phyloP scores from a whole-genome alignment of 345 rosid species.

The Combretum micranthum region DNA sequence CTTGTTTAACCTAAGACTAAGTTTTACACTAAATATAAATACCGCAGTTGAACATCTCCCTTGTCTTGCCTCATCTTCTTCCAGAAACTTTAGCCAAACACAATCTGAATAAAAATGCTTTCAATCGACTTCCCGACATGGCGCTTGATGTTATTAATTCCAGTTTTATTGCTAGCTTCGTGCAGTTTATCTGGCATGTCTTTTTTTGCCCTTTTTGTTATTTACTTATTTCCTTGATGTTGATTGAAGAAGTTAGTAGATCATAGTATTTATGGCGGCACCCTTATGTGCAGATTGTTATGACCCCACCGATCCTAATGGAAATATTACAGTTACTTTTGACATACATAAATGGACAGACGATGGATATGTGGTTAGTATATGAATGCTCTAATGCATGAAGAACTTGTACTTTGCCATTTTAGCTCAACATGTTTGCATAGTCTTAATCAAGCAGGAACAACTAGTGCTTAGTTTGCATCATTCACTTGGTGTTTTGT shows the following conservation, averaged over 20 bases:
- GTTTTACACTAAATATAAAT: no score
- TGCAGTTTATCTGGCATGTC: slow-evolving; percentile 33
- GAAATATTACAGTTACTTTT: slow-evolving; percentile 43
- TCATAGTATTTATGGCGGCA: slow-evolving; percentile 1
- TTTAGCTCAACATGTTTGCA: background rate
- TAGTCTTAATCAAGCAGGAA: no score
- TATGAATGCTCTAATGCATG: no score
- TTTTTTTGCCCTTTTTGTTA: slow-evolving; percentile 3
- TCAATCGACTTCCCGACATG: slow-evolving; percentile 2
- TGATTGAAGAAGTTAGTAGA: background rate
- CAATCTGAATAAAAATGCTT: background rate
- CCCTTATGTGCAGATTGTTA: slow-evolving; percentile 39
- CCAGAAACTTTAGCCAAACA: background rate
- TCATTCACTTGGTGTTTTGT: no score
- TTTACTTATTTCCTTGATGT: background rate
- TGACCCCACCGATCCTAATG: slow-evolving; percentile 59
- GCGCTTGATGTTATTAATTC: background rate
- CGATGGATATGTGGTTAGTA: slow-evolving; percentile 51
- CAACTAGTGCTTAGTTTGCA: no score
- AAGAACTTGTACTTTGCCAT: background rate
- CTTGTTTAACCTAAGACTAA: no score
- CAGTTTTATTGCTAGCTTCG: slow-evolving; percentile 10
- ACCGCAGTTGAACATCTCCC: no score
- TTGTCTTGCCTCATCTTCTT: no score
- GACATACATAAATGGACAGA: slow-evolving; percentile 28